A percentile compares a stretch with the other conserved stretches of the same genome.
Evolutionary conservation across 2,329 filamentous ascomycete genomes (phyloP).

Genomic region (Colletotrichum theobromicola): DNA sequence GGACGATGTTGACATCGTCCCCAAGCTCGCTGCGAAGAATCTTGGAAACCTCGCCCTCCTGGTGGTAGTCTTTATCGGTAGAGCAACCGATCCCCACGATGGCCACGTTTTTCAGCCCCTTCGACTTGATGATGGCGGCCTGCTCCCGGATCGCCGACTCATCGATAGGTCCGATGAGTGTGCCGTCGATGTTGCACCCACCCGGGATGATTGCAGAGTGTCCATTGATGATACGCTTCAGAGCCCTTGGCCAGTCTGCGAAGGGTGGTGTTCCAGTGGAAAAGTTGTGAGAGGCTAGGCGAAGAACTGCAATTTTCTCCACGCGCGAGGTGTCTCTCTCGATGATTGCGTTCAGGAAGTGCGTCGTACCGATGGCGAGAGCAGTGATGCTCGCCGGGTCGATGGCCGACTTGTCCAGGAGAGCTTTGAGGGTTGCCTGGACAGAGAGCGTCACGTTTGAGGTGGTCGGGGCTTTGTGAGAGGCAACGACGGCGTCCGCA

Average conservation of each 20-base stretch:
- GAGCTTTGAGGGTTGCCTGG: slow-evolving; percentile 45
- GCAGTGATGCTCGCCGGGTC: slow-evolving; percentile 45
- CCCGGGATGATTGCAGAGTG: slow-evolving; percentile 24
- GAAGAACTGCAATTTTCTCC: slow-evolving; percentile 56
- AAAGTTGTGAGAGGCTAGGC: slow-evolving; percentile 56
- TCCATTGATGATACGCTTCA: slow-evolving; percentile 37
- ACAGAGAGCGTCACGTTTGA: slow-evolving; percentile 53
- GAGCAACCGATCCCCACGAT: slow-evolving; percentile 64
- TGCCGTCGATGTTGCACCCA: slow-evolving; percentile 26
- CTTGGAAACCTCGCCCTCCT: slow-evolving; percentile 54
- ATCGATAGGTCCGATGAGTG: slow-evolving; percentile 21
- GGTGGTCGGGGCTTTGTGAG: slow-evolving; percentile 53
- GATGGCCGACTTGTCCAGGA: slow-evolving; percentile 39
- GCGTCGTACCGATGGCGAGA: slow-evolving; percentile 60
- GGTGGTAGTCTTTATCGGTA: slow-evolving; percentile 56
- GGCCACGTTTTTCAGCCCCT: slow-evolving; percentile 47
- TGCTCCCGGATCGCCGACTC: slow-evolving; percentile 16
- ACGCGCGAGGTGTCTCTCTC: slow-evolving; percentile 55
- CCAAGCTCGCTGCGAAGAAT: slow-evolving; percentile 51
- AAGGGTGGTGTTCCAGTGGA: slow-evolving; percentile 55
- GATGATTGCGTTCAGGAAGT: slow-evolving; percentile 65
- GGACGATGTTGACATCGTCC: slow-evolving; percentile 26
- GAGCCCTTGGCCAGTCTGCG: slow-evolving; percentile 57
- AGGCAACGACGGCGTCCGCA: slow-evolving; percentile 15
- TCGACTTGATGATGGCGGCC: slow-evolving; percentile 24